Conservation (phyloP, 495 filamentous ascomycete genomes). For the Daldinia loculata region DNA sequence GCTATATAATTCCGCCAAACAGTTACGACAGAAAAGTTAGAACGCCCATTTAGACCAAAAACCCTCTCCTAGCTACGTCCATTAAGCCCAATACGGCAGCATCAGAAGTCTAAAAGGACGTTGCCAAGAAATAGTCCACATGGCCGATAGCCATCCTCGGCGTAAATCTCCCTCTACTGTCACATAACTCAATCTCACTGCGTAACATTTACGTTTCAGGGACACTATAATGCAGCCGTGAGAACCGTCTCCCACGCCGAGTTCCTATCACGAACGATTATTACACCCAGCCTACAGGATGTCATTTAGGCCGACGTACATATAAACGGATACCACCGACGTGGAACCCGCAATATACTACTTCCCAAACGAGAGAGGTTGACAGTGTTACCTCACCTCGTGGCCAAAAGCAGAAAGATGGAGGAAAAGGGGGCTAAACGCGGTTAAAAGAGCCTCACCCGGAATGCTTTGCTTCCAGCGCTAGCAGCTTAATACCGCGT, state of each 20-base stretch:
- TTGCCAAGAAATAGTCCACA: slow-evolving; percentile 34
- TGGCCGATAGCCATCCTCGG: slow-evolving; percentile 20
- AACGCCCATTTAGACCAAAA: not conserved
- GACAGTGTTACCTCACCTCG: slow-evolving; percentile 40
- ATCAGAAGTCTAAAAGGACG: slow-evolving; percentile 14
- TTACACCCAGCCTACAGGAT: slow-evolving; percentile 1
- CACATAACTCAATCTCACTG: slow-evolving; percentile 14
- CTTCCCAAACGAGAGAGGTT: slow-evolving; percentile 27
- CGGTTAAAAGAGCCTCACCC: slow-evolving; percentile 34
- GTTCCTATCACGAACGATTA: not conserved
- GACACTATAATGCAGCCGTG: not conserved
- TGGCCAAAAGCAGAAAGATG: slow-evolving; percentile 11
- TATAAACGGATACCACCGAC: slow-evolving; percentile 9
- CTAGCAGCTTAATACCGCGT: slow-evolving; percentile 3
- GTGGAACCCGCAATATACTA: slow-evolving; percentile 34
- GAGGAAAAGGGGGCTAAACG: slow-evolving; percentile 25
- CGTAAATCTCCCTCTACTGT: slow-evolving; percentile 19
- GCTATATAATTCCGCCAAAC: not conserved
- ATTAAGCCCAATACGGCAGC: slow-evolving; percentile 1
- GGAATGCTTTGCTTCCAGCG: slow-evolving; percentile 6
- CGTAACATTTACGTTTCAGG: slow-evolving; percentile 3
- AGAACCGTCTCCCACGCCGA: not conserved
- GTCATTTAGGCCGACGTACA: slow-evolving; percentile 1
- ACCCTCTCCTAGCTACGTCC: not conserved
- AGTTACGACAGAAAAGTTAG: not conserved